Conservation (phyloP, 768 basidiomycete species). For the Termitomyces heimii region DNA sequence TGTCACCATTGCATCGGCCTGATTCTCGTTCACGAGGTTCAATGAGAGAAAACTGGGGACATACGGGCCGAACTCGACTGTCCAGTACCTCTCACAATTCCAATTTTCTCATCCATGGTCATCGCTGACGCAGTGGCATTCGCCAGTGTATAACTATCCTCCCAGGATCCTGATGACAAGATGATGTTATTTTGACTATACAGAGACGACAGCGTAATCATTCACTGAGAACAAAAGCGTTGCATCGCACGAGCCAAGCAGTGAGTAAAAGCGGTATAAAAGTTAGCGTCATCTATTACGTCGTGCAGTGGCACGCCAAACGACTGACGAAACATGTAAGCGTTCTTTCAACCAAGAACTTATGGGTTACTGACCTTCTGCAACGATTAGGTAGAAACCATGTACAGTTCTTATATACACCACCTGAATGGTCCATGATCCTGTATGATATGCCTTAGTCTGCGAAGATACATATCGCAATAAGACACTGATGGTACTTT, state of each 20-base stretch:
- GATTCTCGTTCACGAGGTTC: not conserved
- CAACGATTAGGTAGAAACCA: not conserved
- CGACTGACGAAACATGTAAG: not conserved
- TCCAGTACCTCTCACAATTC: constrained; percentile 39
- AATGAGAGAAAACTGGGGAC: constrained; percentile 1
- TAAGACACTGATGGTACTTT: not conserved
- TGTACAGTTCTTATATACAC: not conserved
- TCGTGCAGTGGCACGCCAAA: too few relatives aligned
- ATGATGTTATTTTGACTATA: not conserved
- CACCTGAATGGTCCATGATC: not conserved
- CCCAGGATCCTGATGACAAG: constrained; percentile 34
- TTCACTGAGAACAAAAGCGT: constrained; percentile 7
- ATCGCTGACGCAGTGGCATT: constrained; percentile 28
- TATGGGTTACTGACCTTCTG: not conserved
- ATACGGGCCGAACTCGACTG: constrained; percentile 32
- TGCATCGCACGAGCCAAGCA: not conserved
- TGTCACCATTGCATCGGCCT: constrained; percentile 46
- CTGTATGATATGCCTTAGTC: not conserved
- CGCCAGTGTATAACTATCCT: constrained; percentile 34
- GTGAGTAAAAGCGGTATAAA: not conserved
- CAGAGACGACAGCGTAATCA: not conserved
- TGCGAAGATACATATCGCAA: not conserved
- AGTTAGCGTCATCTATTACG: not conserved
- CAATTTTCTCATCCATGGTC: constrained; percentile 41
- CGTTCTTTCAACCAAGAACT: too few relatives aligned